Percentiles rank a stretch among this genome's conserved stretches.
Evolutionary conservation across 1,139 yeast species (phyloP).

Genomic region (Blastobotrys arbuscula): DNA sequence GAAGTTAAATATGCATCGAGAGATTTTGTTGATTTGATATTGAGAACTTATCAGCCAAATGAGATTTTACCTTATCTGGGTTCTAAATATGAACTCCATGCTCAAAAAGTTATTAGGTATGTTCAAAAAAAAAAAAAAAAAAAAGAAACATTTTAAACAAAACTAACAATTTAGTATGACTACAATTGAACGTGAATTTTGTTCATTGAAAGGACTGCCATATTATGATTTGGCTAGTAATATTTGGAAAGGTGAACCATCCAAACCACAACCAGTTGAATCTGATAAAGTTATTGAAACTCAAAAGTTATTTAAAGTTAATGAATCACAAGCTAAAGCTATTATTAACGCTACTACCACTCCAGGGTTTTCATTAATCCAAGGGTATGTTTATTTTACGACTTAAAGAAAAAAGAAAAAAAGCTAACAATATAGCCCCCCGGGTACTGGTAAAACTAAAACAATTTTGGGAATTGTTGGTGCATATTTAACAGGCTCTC

Average conservation of each 20-base stretch:
- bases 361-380: slow-evolving; percentile 82
- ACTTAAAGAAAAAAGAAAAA: not conserved
- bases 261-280: slow-evolving; percentile 37
- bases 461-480: slow-evolving; percentile 93
- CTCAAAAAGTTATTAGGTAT: slow-evolving; percentile 66
- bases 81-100: slow-evolving; percentile 59
- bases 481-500: slow-evolving; percentile 49
- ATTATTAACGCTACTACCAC: slow-evolving; percentile 64
- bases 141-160: not conserved
- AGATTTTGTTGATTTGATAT: slow-evolving; percentile 65
- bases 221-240: slow-evolving; percentile 68
- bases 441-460: slow-evolving; percentile 97
- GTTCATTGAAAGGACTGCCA: slow-evolving; percentile 73
- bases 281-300: slow-evolving; percentile 40
- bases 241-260: slow-evolving; percentile 63
- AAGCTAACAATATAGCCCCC: slow-evolving; percentile 44
- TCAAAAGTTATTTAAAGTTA: slow-evolving; percentile 51
- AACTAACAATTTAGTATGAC: slow-evolving; percentile 44
- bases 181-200: slow-evolving; percentile 88
- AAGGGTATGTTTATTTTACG: slow-evolving; percentile 45
- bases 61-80: slow-evolving; percentile 52
- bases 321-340: slow-evolving; percentile 86
- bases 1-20: slow-evolving; percentile 57
- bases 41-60: slow-evolving; percentile 53
- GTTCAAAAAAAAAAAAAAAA: slow-evolving; percentile 1